phyloP scores from a whole-genome alignment of 2,329 filamentous ascomycete genomes.

The Fusarium sp. region DNA sequence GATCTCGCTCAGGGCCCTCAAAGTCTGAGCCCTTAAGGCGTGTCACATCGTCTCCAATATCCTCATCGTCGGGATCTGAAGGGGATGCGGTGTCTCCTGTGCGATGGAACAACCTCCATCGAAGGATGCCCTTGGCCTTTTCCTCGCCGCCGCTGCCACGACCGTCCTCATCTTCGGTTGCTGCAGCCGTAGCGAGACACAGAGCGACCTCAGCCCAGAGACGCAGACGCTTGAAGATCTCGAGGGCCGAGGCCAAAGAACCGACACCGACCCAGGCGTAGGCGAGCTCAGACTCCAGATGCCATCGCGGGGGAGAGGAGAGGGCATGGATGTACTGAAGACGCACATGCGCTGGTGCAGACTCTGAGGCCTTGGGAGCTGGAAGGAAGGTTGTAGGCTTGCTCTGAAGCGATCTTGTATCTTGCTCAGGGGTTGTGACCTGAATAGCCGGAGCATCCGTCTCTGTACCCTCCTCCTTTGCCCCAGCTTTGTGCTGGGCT shows the following conservation, averaged over 20 bases:
- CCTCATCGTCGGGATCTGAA: slow-evolving; percentile 62
- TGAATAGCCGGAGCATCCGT: slow-evolving; percentile 59
- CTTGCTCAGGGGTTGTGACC: slow-evolving; percentile 54
- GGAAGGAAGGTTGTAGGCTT: slow-evolving; percentile 85
- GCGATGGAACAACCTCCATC: slow-evolving; percentile 81
- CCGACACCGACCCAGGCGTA: slow-evolving; percentile 92
- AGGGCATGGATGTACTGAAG: slow-evolving; percentile 87
- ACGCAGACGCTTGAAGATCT: slow-evolving; percentile 93
- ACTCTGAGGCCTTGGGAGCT: slow-evolving; percentile 78
- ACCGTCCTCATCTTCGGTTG: slow-evolving; percentile 68
- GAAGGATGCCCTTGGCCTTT: slow-evolving; percentile 81
- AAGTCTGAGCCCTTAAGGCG: slow-evolving; percentile 66
- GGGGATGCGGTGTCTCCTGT: slow-evolving; percentile 54
- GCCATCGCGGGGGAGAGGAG: slow-evolving; percentile 88
- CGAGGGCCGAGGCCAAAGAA: slow-evolving; percentile 87
- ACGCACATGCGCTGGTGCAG: slow-evolving; percentile 80
- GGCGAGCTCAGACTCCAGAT: slow-evolving; percentile 92
- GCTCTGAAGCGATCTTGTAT: slow-evolving; percentile 32
- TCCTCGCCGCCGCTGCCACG: slow-evolving; percentile 74
- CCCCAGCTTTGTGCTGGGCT: slow-evolving; percentile 43
- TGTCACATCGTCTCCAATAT: slow-evolving; percentile 63
- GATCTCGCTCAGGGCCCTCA: slow-evolving; percentile 72
- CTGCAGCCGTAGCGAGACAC: slow-evolving; percentile 77
- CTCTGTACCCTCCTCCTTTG: slow-evolving; percentile 42
- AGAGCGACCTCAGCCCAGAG: slow-evolving; percentile 96